Evolutionary conservation across 345 rosid species (phyloP).

Genomic region (Punica granatum): DNA sequence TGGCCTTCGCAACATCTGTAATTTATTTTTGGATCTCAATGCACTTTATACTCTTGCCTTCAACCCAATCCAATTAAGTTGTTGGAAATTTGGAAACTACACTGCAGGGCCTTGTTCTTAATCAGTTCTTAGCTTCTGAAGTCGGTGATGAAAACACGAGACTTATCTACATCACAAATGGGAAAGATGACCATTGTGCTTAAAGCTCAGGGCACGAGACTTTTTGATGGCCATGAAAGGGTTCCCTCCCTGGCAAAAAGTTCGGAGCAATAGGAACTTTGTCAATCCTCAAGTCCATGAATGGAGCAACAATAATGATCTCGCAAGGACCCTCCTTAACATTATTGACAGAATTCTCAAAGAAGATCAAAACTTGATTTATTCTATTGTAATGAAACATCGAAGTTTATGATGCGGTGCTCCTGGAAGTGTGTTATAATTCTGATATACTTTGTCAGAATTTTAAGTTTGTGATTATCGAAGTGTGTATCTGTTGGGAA

Average conservation of each 20-base stretch:
- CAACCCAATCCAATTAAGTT: background rate
- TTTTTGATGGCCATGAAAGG: conserved; percentile 64
- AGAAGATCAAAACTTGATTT: too few species aligned
- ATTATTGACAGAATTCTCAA: conserved; percentile 32
- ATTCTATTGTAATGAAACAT: too few species aligned
- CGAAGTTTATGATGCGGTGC: too few species aligned
- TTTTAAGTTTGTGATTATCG: too few species aligned
- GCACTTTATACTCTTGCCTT: background rate
- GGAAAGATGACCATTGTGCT: conserved; percentile 61
- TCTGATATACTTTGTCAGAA: too few species aligned
- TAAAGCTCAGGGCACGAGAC: conserved; percentile 53
- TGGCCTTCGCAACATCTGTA: too few species aligned
- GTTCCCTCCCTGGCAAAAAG: conserved; percentile 52
- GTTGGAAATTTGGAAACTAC: background rate
- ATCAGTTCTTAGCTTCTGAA: conserved; percentile 29
- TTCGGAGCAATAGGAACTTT: conserved; percentile 25
- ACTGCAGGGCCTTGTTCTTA: conserved; percentile 58
- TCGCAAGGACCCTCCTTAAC: conserved; percentile 32
- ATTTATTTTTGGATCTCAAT: background rate
- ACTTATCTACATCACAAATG: conserved; percentile 74
- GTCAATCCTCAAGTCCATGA: conserved; percentile 62
- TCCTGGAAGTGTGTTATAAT: too few species aligned
- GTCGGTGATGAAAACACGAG: conserved; percentile 18
- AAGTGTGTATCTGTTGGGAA: too few species aligned
- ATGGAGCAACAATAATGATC: conserved; percentile 67